phyloP scores from a whole-genome alignment of 2,329 filamentous ascomycete genomes.

The Ceratocystis huliohia region DNA sequence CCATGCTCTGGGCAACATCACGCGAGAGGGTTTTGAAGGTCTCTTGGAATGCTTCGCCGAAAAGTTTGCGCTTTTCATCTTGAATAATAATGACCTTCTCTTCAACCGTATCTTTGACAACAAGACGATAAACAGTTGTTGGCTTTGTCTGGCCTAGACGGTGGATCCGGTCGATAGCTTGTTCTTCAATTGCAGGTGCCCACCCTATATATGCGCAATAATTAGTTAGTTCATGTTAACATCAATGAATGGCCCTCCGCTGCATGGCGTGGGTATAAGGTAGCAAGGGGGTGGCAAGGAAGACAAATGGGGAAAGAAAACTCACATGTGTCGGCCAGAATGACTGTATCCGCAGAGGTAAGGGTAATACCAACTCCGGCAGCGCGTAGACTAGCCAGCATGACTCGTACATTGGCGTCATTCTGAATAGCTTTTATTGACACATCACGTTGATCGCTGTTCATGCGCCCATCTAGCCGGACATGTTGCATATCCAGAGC shows the following conservation, averaged over 20 bases:
- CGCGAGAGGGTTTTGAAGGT: constrained; percentile 33
- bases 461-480: constrained; percentile 73
- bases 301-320: constrained; percentile 15
- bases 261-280: no score
- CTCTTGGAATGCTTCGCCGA: constrained; percentile 68
- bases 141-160: constrained; percentile 68
- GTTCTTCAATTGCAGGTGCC: constrained; percentile 85
- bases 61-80: constrained; percentile 62
- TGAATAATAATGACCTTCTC: constrained; percentile 70
- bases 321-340: constrained; percentile 63
- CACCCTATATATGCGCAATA: constrained; percentile 43
- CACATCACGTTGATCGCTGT: constrained; percentile 53
- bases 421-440: constrained; percentile 55
- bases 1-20: constrained; percentile 13
- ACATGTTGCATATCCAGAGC: constrained; percentile 49
- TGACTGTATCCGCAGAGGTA: constrained; percentile 72
- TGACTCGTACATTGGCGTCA: constrained; percentile 55
- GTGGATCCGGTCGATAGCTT: constrained; percentile 80
- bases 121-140: constrained; percentile 66
- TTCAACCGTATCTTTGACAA: constrained; percentile 71
- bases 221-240: background rate
- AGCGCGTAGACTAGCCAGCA: constrained; percentile 71
- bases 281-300: background rate
- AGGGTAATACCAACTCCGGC: constrained; percentile 80
- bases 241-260: no score